Evolutionary conservation across 1,139 yeast species (phyloP).

Genomic region (Tardiomyces depauwii): DNA sequence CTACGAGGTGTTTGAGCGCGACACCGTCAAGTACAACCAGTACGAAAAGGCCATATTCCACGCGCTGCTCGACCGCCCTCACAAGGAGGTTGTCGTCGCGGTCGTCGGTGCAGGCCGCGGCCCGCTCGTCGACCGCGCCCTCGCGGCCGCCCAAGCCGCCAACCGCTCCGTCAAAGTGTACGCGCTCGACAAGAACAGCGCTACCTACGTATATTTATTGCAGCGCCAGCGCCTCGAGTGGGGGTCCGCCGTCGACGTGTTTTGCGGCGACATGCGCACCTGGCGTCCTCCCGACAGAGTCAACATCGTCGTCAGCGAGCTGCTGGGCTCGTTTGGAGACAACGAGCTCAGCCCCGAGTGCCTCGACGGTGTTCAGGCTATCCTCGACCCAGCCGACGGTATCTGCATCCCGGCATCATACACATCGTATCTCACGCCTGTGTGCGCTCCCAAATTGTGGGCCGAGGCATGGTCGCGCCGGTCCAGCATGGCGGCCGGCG

Average conservation of each 20-base stretch:
- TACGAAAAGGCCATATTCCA: slow-evolving; percentile 55
- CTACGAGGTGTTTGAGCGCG: slow-evolving; percentile 62
- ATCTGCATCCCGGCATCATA: slow-evolving; percentile 58
- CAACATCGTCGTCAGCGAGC: slow-evolving; percentile 63
- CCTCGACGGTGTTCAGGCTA: slow-evolving; percentile 26
- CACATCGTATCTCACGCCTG: slow-evolving; percentile 53
- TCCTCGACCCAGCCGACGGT: slow-evolving; percentile 22
- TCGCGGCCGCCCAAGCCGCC: slow-evolving; percentile 31
- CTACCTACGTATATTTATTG: slow-evolving; percentile 37
- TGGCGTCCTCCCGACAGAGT: slow-evolving; percentile 32
- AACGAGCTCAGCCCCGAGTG: slow-evolving; percentile 87
- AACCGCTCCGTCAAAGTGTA: slow-evolving; percentile 29
- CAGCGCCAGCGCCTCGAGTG: slow-evolving; percentile 19
- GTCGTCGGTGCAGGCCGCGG: slow-evolving; percentile 88
- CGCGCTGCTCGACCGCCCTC: slow-evolving; percentile 37
- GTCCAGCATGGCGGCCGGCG: slow-evolving; percentile 1
- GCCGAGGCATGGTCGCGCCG: slow-evolving; percentile 13
- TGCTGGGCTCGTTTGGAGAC: slow-evolving; percentile 85
- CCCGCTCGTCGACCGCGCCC: slow-evolving; percentile 49
- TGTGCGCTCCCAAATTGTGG: slow-evolving; percentile 42
- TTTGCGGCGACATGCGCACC: slow-evolving; percentile 46
- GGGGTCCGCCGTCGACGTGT: slow-evolving; percentile 33
- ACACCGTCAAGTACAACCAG: slow-evolving; percentile 50
- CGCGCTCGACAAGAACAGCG: slow-evolving; percentile 64
- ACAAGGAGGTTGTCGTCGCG: slow-evolving; percentile 29